Conservation (phyloP, 345 rosid genomes). For the Eucalyptus grandis region DNA sequence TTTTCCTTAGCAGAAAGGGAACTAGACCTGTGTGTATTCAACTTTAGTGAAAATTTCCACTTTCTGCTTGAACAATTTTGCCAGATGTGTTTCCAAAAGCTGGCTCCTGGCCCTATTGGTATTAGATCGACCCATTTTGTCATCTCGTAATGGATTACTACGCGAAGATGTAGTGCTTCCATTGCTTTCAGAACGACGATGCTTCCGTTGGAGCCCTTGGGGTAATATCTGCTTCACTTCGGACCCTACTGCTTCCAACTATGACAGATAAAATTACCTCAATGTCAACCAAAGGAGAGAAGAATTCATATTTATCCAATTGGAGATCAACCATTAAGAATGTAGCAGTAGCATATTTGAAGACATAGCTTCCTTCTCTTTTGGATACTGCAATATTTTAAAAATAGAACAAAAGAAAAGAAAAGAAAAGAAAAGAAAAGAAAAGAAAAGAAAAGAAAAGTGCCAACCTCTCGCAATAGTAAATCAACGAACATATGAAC, state of each 20-base stretch:
- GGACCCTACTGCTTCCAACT: constrained; percentile 61
- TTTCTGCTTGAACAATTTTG: constrained; percentile 97
- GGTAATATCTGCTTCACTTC: constrained; percentile 91
- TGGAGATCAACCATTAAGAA: neutral
- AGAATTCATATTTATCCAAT: neutral
- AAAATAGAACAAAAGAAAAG: neutral
- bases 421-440: neutral
- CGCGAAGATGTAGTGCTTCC: constrained; percentile 87
- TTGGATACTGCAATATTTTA: neutral
- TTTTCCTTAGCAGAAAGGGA: neutral
- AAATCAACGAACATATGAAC: constrained; percentile 97
- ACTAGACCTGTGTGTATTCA: constrained; percentile 80
- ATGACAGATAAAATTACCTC: neutral
- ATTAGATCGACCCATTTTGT: constrained; percentile 54
- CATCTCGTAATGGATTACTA: constrained; percentile 76
- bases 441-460: neutral
- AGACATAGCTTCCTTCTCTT: neutral
- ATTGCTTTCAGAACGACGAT: constrained; percentile 83
- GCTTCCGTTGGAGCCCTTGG: constrained; percentile 62
- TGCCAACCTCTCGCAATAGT: constrained; percentile 81
- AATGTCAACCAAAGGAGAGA: neutral
- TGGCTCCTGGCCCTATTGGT: constrained; percentile 89
- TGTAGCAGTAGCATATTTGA: neutral
- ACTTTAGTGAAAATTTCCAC: constrained; percentile 95
- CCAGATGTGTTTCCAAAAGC: constrained; percentile 96